Conservation (phyloP, 2,329 filamentous ascomycete species). For the Laburnicola sp. region DNA sequence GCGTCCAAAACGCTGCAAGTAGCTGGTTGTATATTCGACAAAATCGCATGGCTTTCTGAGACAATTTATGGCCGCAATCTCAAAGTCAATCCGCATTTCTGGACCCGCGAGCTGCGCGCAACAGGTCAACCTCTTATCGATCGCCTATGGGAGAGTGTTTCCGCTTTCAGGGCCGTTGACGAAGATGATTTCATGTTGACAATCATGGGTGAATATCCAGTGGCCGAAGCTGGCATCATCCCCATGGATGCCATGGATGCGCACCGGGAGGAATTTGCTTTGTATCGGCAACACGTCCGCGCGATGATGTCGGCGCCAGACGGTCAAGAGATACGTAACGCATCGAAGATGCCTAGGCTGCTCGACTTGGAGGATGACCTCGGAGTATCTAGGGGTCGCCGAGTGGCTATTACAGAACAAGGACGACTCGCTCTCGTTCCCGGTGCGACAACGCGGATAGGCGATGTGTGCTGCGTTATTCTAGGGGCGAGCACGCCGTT, state of each 20-base stretch:
- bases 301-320: background rate
- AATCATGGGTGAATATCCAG: background rate
- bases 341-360: background rate
- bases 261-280: background rate
- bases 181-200: background rate
- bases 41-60: background rate
- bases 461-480: constrained; percentile 4
- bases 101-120: background rate
- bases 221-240: background rate
- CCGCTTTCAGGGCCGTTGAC: background rate
- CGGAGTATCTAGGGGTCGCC: background rate
- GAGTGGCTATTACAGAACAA: background rate
- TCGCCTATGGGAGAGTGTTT: background rate
- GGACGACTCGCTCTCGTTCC: constrained; percentile 5
- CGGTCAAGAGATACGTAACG: background rate
- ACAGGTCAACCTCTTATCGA: background rate
- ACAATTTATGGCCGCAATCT: background rate
- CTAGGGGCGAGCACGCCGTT: constrained; percentile 6
- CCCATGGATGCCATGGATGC: background rate
- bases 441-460: background rate
- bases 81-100: background rate
- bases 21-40: background rate
- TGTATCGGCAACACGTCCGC: background rate
- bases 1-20: background rate
- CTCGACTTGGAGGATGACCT: background rate